phyloP scores from a whole-genome alignment of 768 basidiomycete genomes.

The Amanita inopinata region DNA sequence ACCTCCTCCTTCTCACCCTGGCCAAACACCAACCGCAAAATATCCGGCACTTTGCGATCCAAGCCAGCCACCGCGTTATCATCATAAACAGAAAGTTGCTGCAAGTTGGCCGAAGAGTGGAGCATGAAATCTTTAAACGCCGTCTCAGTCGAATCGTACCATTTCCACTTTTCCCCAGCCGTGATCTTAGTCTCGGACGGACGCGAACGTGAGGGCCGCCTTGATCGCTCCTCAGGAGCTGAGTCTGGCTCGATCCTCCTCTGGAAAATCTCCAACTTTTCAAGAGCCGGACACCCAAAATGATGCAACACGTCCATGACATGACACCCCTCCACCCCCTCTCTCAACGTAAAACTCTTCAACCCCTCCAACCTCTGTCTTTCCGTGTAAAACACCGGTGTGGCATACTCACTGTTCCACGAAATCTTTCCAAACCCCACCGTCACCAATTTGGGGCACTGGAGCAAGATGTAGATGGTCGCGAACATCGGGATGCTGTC shows the following conservation, averaged over 20 bases:
- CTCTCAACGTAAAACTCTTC: neutral
- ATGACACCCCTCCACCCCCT: neutral
- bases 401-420: neutral
- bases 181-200: too few species aligned
- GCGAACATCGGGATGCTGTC: neutral
- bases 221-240: too few species aligned
- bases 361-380: neutral
- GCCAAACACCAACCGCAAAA: neutral
- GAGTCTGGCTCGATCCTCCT: too few species aligned
- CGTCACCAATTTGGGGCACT: neutral
- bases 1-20: neutral
- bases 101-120: neutral
- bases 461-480: neutral
- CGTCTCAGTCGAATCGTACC: neutral
- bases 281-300: conserved; percentile 1
- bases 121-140: neutral
- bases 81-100: neutral
- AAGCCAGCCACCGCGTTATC: neutral
- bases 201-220: too few species aligned
- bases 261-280: neutral
- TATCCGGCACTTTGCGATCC: neutral
- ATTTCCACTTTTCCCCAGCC: neutral
- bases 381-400: neutral
- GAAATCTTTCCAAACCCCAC: neutral
- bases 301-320: conserved; percentile 1